Evolutionary conservation across 257 asterid species (phyloP).

Genomic region (Salvia splendens): DNA sequence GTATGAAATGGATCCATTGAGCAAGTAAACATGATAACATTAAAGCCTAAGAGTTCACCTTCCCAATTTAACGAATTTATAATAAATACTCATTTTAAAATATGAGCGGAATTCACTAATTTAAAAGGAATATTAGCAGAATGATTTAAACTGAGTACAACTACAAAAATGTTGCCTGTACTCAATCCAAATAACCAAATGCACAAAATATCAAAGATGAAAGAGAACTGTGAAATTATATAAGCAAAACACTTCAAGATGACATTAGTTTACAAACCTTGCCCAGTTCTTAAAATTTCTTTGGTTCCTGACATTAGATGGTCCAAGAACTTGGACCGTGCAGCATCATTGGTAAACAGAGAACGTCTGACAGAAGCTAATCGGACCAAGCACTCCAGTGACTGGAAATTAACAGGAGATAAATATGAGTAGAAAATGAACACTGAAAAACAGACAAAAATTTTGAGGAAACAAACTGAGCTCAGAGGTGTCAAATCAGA

Average conservation of each 20-base stretch:
- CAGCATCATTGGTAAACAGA: slow-evolving; percentile 77
- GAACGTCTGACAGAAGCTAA: slow-evolving; percentile 96
- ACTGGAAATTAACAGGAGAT: slow-evolving; percentile 43
- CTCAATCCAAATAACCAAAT: slow-evolving; percentile 18
- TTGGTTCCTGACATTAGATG: slow-evolving; percentile 94
- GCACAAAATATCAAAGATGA: slow-evolving; percentile 7
- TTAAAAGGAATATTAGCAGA: slow-evolving; percentile 13
- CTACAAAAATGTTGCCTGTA: slow-evolving; percentile 1
- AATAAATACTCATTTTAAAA: background rate
- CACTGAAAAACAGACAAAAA: slow-evolving; percentile 6
- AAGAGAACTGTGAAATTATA: slow-evolving; percentile 1
- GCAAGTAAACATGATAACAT: slow-evolving; percentile 8
- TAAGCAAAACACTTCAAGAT: slow-evolving; percentile 26
- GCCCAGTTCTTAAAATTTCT: slow-evolving; percentile 86
- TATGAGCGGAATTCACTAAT: background rate
- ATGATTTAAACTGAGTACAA: slow-evolving; percentile 13
- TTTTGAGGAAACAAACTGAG: slow-evolving; percentile 15
- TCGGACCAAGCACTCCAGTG: slow-evolving; percentile 93
- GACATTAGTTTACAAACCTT: slow-evolving; percentile 53
- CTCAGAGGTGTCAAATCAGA: slow-evolving; percentile 19
- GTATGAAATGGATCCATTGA: background rate
- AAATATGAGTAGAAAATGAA: background rate
- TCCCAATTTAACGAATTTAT: slow-evolving; percentile 3
- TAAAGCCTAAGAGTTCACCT: slow-evolving; percentile 2
- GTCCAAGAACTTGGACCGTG: slow-evolving; percentile 87